phyloP scores from a whole-genome alignment of 805 yeast genomes.

The Kodamaea neixiangensis region DNA sequence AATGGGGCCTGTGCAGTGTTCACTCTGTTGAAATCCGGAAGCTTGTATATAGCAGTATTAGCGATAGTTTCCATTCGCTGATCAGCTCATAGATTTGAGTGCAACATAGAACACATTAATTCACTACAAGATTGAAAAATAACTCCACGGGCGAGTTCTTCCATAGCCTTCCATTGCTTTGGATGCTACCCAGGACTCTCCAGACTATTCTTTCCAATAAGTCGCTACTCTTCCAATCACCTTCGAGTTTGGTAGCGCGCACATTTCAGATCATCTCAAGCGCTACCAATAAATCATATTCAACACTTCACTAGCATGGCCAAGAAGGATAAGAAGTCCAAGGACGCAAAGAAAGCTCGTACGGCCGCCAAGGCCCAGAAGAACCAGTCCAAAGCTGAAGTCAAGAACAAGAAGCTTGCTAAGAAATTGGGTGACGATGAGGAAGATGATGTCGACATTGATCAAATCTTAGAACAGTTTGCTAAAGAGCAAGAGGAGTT shows the following conservation, averaged over 20 bases:
- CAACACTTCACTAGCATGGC: conserved; percentile 56
- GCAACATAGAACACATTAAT: no score
- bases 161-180: no score
- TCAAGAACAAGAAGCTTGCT: conserved; percentile 71
- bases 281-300: neutral
- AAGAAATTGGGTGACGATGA: conserved; percentile 78
- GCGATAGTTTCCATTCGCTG: no score
- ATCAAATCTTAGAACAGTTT: conserved; percentile 73
- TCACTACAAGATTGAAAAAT: no score
- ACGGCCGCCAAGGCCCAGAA: conserved; percentile 81
- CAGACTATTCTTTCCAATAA: no score
- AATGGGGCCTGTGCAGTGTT: no score
- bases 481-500: conserved; percentile 80
- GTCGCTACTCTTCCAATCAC: neutral
- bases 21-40: no score
- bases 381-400: conserved; percentile 69
- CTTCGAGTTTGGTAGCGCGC: neutral
- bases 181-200: no score
- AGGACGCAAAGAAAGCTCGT: conserved; percentile 89
- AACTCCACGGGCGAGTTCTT: no score
- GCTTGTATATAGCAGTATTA: no score
- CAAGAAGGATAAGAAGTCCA: conserved; percentile 80
- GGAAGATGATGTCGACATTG: conserved; percentile 85
- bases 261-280: conserved; percentile 1
- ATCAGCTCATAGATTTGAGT: no score